Evolutionary conservation across 2,329 filamentous ascomycete species (phyloP), one percentile per base, ranked within the genome.

Genomic region (Stagonosporopsis cucurbitacearum): DNA sequence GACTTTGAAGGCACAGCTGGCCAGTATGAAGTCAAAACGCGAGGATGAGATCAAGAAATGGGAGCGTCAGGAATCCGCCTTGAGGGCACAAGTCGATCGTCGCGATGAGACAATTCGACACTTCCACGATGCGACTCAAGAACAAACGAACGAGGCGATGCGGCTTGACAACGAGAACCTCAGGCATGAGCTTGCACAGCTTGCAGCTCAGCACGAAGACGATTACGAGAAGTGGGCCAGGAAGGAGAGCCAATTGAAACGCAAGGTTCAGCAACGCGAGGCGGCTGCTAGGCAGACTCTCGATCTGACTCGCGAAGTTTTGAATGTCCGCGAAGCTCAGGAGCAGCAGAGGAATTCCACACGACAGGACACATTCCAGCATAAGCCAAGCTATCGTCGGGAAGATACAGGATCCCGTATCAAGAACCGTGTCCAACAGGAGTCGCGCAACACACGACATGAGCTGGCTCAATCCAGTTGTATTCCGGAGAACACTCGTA

Each of bases 11-110:
- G 82, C 84, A n/a, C 90, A 95, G 71, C 86, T 96, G 47, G 84
- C 89, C 42, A 88, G 89, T 46, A 80, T 95, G 9, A 88, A 89
- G 66, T 83, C 86, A 43, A 90, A 92, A 54, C 81, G 95, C 12
- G 83, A 88, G 52, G 80, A 84, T 25, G 75, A 77, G 25, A 50
- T 64, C 17, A 67, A 66, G 50, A 70, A 68, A 11, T 75, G 74
- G 72, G 51, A 62, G 30, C 63, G 60, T 13, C 66, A 68, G 15
- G 73, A 77, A 54, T 61, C 69, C 13, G 61, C 71, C 9, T 42
- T 78, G 20, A 70, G 71, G 48, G 61, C 64, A 19, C 63, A 66
- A 39, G 66, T 78, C 22, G 70, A 73, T 26, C 64, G 68, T 39
- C 70, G 73, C 5, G 74, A 77, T 41, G 75, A 77, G 53, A 77